Evolutionary conservation across 169 alveolate species (phyloP), one percentile per base, ranked within the genome.

Genomic region (Babesia bigemina): DNA sequence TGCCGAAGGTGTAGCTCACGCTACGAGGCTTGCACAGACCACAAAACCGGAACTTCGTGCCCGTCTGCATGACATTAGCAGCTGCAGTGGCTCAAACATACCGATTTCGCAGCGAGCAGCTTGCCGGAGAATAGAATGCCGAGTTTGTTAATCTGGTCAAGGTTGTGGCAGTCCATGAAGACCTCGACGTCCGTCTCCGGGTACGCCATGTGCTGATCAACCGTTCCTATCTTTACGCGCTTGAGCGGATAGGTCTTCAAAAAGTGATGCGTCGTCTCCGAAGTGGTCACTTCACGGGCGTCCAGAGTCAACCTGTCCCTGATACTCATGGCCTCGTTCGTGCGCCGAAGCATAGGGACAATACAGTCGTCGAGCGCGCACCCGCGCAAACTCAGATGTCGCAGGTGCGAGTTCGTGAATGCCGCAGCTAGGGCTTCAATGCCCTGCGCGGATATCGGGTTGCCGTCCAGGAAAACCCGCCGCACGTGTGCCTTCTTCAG

Each of bases 81-180:
- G 6, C 0, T 13, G 11, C 0, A 2, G 0, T 12, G 17, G 11
- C 28, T 19, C 0, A 21, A 11, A 33, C 75, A 10, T 50, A 81
- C 84, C 84, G 29, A 36, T 36, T 67, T 62, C 16, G 84, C 75
- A 19, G 85, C 61, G 19, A 73, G 61, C 45, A 81, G 57, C 2
- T 70, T 4, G 9, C 88, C 88, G n/a, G 67, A n/a, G 48, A 42
- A 60, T 2, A 55, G 14, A 11, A 70, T 19, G n/a, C 88, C 88
- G 58, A 72, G 19, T 11, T 22, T 17, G n/a, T 19, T 6, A 6
- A 81, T 81, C 21, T 63, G 53, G 6, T 28, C 33, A 16, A 66
- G 14, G 2, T 13, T 52, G 22, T 81, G 65, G 58, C 47, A 29
- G 52, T 81, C 88, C 63, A 81, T 60, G 79, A 81, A 81, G 28